Percentiles rank a stretch among this genome's conserved stretches.
Conservation (phyloP, 2,329 filamentous ascomycete species). For the Cladophialophora immunda region DNA sequence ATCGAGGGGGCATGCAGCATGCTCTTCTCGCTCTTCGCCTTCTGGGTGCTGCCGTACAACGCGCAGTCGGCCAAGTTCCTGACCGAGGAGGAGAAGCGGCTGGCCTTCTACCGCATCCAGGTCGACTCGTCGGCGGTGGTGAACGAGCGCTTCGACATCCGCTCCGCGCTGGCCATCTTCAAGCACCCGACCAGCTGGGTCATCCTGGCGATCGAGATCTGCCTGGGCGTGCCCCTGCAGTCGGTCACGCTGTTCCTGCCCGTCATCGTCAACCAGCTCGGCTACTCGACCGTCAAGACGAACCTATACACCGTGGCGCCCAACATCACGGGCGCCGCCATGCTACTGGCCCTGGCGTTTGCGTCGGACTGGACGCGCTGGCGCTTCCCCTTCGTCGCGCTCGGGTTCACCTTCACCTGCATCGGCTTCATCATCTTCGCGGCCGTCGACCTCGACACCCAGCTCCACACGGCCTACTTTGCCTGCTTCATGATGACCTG, state of each 20-base stretch:
- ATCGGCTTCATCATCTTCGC: constrained; percentile 82
- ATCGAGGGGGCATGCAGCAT: constrained; percentile 69
- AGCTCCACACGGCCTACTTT: constrained; percentile 75
- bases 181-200: constrained; percentile 62
- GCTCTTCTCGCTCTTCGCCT: constrained; percentile 69
- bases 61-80: constrained; percentile 73
- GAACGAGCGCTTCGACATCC: constrained; percentile 63
- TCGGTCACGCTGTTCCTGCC: constrained; percentile 66
- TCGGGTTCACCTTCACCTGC: constrained; percentile 78
- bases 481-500: constrained; percentile 85
- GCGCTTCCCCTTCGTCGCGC: constrained; percentile 76
- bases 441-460: constrained; percentile 67
- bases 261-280: constrained; percentile 63
- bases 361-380: constrained; percentile 71
- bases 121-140: constrained; percentile 75
- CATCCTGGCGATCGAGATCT: constrained; percentile 66
- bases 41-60: constrained; percentile 72
- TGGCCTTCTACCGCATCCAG: constrained; percentile 78
- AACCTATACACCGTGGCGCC: constrained; percentile 85
- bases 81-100: constrained; percentile 69
- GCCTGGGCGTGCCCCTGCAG: constrained; percentile 67
- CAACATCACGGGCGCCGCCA: constrained; percentile 75
- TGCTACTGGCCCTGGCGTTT: constrained; percentile 77
- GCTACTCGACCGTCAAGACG: constrained; percentile 68
- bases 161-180: constrained; percentile 62